Base-by-base conservation (phyloP, 352 stramenopile genomes). In the Achlya hypogyna region DNA sequence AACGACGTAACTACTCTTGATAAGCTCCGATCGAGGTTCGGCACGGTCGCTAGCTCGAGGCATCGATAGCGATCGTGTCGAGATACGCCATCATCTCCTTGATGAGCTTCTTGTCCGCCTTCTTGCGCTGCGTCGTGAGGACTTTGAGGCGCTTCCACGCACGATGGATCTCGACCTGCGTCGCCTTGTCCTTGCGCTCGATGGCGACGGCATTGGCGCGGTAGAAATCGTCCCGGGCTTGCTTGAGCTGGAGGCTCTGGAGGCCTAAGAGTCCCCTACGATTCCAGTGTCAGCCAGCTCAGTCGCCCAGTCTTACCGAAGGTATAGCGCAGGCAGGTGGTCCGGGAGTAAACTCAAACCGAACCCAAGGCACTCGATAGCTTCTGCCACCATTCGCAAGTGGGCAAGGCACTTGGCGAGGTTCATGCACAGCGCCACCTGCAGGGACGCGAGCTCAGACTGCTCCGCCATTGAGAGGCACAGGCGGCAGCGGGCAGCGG, bases 81-180 rank as follows among this genome's bases (percentile, higher is more conserved):
- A 93, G 66, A 67, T 93, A 93, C 38, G 73, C 75, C 28, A 93
- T 72, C 80, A 93, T 89, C 63, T 92, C 77, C 69, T 93, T 93
- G 66, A 92, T 78, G 45, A 91, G 65, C 59, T 82, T 87, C 71
- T 89, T 89, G 73, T 93, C 83, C 42, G 87, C 62, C 43, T 81
- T 84, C 71, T 93, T 93, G 62, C 88, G 90, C 69, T 79, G 86
- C 4, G 75, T 72, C 62, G 88, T 77, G 58, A 92, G 72, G 35
- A 77, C 66, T 69, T 91, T 80, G 47, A 93, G 71, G 14, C 76
- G 79, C 71, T 87, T 88, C 78, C 90, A 93, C 40, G 85, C 81
- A 23, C 71, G 71, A 1, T 75, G 63, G 38, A 93, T 85, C 63
- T 65, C 71, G 0, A 45, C 62, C 20, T 71, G 72, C 4, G 62